Evolutionary conservation across 2,329 filamentous ascomycete genomes (phyloP).

Genomic region (Botrytis porri): DNA sequence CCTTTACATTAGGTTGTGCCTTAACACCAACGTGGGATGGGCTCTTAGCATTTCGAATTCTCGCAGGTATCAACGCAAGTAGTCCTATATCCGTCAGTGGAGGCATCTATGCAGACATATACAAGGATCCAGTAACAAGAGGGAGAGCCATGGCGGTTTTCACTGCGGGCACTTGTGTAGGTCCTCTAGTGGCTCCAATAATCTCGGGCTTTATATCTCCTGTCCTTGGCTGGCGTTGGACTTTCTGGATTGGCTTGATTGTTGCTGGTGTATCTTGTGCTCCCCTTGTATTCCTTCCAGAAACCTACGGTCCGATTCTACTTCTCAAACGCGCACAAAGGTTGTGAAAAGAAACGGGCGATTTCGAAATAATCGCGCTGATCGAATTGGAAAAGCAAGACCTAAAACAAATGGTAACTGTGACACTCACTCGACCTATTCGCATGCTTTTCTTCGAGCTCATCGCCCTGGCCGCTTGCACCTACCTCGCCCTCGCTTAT

Average conservation of each 20-base stretch:
- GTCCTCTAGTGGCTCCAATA: conserved; percentile 59
- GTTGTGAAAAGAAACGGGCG: conserved; percentile 57
- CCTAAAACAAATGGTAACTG: conserved; percentile 48
- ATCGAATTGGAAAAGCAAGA: conserved; percentile 60
- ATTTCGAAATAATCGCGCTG: conserved; percentile 54
- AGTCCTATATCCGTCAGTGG: conserved; percentile 60
- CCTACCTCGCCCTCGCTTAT: conserved; percentile 61
- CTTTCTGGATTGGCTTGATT: conserved; percentile 59
- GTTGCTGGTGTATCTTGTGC: conserved; percentile 61
- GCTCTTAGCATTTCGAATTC: conserved; percentile 60
- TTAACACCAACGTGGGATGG: conserved; percentile 60
- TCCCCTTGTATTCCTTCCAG: conserved; percentile 60
- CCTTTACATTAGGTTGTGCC: conserved; percentile 62
- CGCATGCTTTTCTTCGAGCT: conserved; percentile 60
- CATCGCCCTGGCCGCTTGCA: conserved; percentile 58
- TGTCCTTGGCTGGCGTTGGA: conserved; percentile 59
- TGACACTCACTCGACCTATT: conserved; percentile 59
- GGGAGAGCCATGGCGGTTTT: conserved; percentile 62
- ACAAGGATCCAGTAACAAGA: conserved; percentile 51
- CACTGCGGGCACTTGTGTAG: conserved; percentile 63
- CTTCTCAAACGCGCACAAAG: conserved; percentile 57
- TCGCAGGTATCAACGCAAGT: conserved; percentile 57
- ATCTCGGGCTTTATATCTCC: conserved; percentile 59
- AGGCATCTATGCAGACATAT: conserved; percentile 66
- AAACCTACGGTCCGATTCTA: conserved; percentile 59